Evolutionary conservation across 345 rosid genomes (phyloP).

Genomic region (Gossypium anomalum): DNA sequence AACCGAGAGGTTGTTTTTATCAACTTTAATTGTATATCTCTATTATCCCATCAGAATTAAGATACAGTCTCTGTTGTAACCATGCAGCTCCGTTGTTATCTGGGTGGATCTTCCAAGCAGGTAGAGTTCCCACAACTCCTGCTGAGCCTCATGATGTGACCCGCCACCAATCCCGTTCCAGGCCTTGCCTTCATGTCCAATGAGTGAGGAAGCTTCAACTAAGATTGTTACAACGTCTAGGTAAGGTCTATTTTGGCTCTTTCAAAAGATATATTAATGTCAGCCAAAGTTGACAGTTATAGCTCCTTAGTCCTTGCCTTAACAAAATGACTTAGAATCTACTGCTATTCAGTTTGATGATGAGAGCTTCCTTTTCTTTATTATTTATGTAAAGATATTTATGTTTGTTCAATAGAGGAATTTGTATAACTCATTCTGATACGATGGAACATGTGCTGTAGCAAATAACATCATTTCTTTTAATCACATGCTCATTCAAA

Average conservation of each 20-base stretch:
- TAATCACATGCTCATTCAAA: neutral
- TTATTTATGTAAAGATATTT: neutral
- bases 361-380: neutral
- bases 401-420: neutral
- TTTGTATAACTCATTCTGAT: neutral
- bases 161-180: too few species aligned
- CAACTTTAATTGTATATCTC: neutral
- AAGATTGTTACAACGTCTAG: neutral
- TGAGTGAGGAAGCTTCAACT: neutral
- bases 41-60: neutral
- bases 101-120: neutral
- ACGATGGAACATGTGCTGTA: neutral
- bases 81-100: neutral
- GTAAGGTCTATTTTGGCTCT: neutral
- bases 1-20: conserved; percentile 2
- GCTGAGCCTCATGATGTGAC: too few species aligned
- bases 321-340: neutral
- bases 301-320: neutral
- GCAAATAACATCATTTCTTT: neutral
- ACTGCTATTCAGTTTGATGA: neutral
- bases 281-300: neutral
- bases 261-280: neutral
- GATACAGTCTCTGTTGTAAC: neutral
- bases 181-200: neutral
- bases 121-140: too few species aligned